phyloP scores from a whole-genome alignment of 2,329 filamentous ascomycete species.

The Hirsutella rhossiliensis region DNA sequence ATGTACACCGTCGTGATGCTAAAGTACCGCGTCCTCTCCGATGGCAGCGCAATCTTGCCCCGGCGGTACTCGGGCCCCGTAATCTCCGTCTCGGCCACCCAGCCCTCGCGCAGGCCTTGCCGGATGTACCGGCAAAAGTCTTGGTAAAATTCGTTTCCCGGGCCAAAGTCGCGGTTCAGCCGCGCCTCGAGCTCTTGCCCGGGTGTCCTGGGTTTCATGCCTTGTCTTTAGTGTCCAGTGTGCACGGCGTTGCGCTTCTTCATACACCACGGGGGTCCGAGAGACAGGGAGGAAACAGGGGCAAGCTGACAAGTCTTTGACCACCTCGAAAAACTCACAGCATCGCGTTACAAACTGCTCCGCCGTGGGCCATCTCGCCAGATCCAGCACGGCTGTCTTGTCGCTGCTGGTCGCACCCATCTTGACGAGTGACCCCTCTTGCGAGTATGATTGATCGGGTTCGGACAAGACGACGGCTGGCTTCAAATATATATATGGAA shows the following conservation, averaged over 20 bases:
- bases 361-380: slow-evolving; percentile 14
- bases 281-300: neutral
- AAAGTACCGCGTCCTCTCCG: slow-evolving; percentile 33
- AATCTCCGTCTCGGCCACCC: slow-evolving; percentile 29
- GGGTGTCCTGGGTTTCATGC: slow-evolving; percentile 22
- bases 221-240: neutral
- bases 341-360: slow-evolving; percentile 15
- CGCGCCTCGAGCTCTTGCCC: slow-evolving; percentile 29
- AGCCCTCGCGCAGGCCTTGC: slow-evolving; percentile 28
- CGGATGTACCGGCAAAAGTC: slow-evolving; percentile 25
- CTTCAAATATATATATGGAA: no score
- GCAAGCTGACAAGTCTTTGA: slow-evolving; percentile 17
- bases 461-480: no score
- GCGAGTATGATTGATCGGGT: no score
- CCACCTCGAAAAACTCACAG: slow-evolving; percentile 16
- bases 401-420: neutral
- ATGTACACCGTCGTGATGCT: slow-evolving; percentile 47
- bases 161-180: slow-evolving; percentile 30
- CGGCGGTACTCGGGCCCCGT: slow-evolving; percentile 34
- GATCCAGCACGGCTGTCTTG: slow-evolving; percentile 2
- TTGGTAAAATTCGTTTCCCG: slow-evolving; percentile 28
- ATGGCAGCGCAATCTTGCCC: slow-evolving; percentile 32
- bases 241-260: neutral
- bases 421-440: no score
- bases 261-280: neutral